Evolutionary conservation across 495 filamentous ascomycete species (phyloP).

Genomic region (Penicillium antarcticum): DNA sequence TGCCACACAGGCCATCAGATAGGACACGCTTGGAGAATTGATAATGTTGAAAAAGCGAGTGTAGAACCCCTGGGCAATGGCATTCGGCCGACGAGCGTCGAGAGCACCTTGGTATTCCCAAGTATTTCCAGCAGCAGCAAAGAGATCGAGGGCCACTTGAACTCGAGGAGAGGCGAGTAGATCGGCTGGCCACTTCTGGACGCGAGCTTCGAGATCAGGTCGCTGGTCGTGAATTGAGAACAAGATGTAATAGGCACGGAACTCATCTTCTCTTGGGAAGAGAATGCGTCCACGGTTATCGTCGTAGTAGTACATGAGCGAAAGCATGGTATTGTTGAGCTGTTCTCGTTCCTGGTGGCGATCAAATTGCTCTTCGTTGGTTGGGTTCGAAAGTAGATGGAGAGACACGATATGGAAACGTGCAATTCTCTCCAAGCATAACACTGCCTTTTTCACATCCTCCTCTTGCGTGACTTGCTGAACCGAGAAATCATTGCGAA

Average conservation of each 20-base stretch:
- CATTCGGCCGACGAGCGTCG: constrained; percentile 51
- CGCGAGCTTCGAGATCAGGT: constrained; percentile 69
- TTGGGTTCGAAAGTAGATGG: constrained; percentile 70
- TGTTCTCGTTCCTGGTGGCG: constrained; percentile 92
- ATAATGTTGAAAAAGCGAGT: constrained; percentile 73
- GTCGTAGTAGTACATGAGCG: constrained; percentile 85
- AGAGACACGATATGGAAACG: constrained; percentile 88
- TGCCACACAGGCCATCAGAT: constrained; percentile 90
- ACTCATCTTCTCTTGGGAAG: constrained; percentile 79
- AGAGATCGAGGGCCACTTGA: constrained; percentile 64
- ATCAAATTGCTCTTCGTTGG: constrained; percentile 71
- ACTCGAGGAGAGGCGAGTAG: constrained; percentile 55
- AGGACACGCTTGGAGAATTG: constrained; percentile 66
- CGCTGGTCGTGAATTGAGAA: constrained; percentile 71
- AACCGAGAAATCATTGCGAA: constrained; percentile 92
- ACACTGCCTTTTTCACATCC: constrained; percentile 64
- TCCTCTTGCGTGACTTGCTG: constrained; percentile 70
- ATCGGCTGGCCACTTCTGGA: constrained; percentile 65
- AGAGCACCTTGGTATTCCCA: constrained; percentile 63
- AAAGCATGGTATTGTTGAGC: constrained; percentile 80
- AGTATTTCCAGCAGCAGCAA: constrained; percentile 63
- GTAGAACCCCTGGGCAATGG: constrained; percentile 61
- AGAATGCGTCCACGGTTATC: constrained; percentile 54
- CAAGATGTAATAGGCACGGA: constrained; percentile 84
- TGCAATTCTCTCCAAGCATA: constrained; percentile 84